These are phyloP conservation scores for Fusarium nisikadoi DNA, from an alignment of 2,329 filamentous ascomycete genomes.

Conservation along the genomic window DNA sequence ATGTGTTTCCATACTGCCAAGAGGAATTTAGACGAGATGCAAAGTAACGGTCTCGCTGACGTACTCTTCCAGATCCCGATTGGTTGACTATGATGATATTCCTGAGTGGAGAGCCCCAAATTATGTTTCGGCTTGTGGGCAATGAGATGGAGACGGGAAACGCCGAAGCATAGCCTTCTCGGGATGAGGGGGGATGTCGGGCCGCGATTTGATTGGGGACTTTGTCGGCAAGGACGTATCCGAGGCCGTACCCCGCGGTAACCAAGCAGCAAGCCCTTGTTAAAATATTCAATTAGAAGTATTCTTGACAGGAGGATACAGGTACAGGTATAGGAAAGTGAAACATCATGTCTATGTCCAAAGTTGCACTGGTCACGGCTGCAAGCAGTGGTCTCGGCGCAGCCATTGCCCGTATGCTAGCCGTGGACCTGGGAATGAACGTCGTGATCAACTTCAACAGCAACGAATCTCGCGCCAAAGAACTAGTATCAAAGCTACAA, in stretches of 20 bases:
- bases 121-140: not conserved
- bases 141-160: not conserved
- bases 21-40: accelerated
- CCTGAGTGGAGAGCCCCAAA: no score
- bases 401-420: conserved; percentile 73
- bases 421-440: conserved; percentile 69
- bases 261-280: not conserved
- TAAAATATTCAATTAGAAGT: no score
- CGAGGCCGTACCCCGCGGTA: no score
- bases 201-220: not conserved
- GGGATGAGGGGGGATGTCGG: not conserved
- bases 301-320: no score
- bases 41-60: not conserved
- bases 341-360: not conserved
- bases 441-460: conserved; percentile 79
- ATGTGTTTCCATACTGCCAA: not conserved
- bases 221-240: not conserved
- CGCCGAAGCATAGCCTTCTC: not conserved
- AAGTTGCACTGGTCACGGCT: conserved; percentile 60
- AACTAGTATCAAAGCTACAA: conserved; percentile 66
- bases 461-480: conserved; percentile 67
- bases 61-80: accelerated
- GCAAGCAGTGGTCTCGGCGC: conserved; percentile 76
- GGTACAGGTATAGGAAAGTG: not conserved
- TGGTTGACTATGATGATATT: accelerated